Evolutionary conservation across 192 early-diverging fungal genomes (phyloP), one percentile per base, ranked within the genome.

Genomic region (Coemansia sp.): DNA sequence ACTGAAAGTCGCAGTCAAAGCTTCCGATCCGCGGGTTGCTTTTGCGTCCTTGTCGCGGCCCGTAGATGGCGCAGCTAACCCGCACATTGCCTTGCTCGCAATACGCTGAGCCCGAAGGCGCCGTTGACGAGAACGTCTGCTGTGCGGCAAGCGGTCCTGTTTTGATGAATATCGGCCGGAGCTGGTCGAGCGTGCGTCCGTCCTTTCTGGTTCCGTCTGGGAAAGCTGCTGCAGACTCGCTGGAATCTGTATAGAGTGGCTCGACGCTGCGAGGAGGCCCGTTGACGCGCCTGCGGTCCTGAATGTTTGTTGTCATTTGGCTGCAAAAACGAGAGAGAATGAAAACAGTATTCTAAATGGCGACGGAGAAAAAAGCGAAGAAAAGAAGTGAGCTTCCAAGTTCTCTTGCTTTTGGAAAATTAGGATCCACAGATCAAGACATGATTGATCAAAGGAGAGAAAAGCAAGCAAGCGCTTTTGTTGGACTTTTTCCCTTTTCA

Each of bases 11-110:
- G 59, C 79, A 82, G 34, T 65, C 66, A 19, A 82, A 82, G 22
- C 59, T 65, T 29, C 65, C 74, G 61, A 67, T 75, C 34, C 69
- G 67, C 31, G 72, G 56, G 40, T 72, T 72, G 67, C 67, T 73
- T 33, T 68, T 63, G 47, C 74, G 73, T 37, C 64, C 76, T 44
- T 72, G 67, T 40, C 77, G 76, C 10, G 77, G 82, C 1, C 77
- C 77, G 36, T 83, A 80, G 23, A 83, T 62, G 10, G 75, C 82
- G 55, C 82, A 83, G 67, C 77, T 74, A 45, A 83, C 54, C 44
- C 82, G 76, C 23, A 76, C 76, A 23, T 73, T 72, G 29, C 70
- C 73, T 31, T 83, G 82, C 56, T 83, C 82, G 29, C 64, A 80
- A 45, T 76, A 83, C 7, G 82, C 82, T 0, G 77, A 76, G 4